A percentile compares a stretch with the other conserved stretches of the same genome.
Evolutionary conservation across 257 asterid genomes (phyloP).

Genomic region (Solanum dulcamara): DNA sequence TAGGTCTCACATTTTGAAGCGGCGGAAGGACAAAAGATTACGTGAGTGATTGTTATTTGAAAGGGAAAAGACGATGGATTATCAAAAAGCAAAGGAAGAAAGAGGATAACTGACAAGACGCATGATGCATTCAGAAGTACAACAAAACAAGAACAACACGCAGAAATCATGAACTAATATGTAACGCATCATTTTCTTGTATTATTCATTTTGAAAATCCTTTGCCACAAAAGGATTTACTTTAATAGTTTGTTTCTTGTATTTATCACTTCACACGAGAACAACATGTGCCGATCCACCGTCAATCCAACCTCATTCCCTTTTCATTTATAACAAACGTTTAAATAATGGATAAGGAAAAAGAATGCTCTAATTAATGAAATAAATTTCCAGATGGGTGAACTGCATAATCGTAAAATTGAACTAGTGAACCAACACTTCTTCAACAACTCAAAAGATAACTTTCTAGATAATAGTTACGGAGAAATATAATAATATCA

Average conservation of each 20-base stretch:
- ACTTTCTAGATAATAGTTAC: neutral
- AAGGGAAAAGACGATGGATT: neutral
- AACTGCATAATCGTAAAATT: neutral
- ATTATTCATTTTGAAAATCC: neutral
- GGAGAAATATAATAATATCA: neutral
- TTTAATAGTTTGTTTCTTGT: neutral
- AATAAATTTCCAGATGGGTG: neutral
- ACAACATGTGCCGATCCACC: neutral
- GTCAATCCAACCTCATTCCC: neutral
- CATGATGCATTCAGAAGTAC: neutral
- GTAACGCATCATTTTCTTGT: neutral
- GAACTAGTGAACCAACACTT: neutral
- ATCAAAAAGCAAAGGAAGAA: neutral
- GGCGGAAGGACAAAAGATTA: neutral
- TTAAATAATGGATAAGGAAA: neutral
- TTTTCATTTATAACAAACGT: neutral
- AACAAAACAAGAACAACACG: neutral
- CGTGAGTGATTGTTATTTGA: neutral
- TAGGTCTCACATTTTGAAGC: neutral
- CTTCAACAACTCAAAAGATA: neutral
- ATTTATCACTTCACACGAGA: neutral
- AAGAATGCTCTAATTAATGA: neutral
- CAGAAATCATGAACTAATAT: neutral
- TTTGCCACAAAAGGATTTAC: neutral
- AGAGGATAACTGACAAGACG: neutral